phyloP scores from a whole-genome alignment of 2,329 filamentous ascomycete genomes.

The Xylariales sp. region DNA sequence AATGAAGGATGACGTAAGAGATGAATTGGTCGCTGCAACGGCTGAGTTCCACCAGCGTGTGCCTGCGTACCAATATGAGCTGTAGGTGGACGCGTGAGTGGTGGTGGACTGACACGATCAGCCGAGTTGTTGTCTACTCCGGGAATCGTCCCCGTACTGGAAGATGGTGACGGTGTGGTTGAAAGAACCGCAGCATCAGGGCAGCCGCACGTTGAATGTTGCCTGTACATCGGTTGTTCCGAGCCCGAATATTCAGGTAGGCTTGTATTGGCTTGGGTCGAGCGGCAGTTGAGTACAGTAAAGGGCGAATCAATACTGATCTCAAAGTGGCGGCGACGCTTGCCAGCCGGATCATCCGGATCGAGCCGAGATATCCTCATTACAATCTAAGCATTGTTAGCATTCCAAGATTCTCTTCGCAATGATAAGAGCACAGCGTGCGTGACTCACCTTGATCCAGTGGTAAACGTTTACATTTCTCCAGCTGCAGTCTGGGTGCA shows the following conservation, averaged over 20 bases:
- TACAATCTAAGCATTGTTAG: conserved; percentile 59
- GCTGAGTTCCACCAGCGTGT: conserved; percentile 16
- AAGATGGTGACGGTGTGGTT: conserved; percentile 64
- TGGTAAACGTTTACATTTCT: conserved; percentile 92
- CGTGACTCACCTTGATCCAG: conserved; percentile 78
- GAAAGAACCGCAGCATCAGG: conserved; percentile 40
- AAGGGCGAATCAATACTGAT: conserved; percentile 96
- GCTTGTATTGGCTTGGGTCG: conserved; percentile 84
- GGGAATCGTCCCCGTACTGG: conserved; percentile 48
- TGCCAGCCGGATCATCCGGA: conserved; percentile 64
- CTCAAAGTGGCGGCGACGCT: conserved; percentile 83
- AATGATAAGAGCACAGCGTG: not conserved
- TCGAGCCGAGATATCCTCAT: conserved; percentile 87
- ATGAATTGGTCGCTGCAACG: conserved; percentile 62
- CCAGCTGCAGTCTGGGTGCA: conserved; percentile 91
- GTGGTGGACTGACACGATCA: too few relatives aligned
- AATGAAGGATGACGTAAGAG: conserved; percentile 79
- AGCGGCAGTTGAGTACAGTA: conserved; percentile 86
- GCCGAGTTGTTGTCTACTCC: conserved; percentile 28
- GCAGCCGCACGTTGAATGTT: conserved; percentile 49
- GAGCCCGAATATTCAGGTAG: conserved; percentile 69
- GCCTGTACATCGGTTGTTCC: conserved; percentile 47
- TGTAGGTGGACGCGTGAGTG: conserved; percentile 47
- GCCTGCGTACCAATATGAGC: conserved; percentile 43
- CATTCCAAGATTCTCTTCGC: too few relatives aligned